These are phyloP conservation scores for Clavulina sp. DNA, from an alignment of 768 basidiomycete species.

Conservation along the genomic window DNA sequence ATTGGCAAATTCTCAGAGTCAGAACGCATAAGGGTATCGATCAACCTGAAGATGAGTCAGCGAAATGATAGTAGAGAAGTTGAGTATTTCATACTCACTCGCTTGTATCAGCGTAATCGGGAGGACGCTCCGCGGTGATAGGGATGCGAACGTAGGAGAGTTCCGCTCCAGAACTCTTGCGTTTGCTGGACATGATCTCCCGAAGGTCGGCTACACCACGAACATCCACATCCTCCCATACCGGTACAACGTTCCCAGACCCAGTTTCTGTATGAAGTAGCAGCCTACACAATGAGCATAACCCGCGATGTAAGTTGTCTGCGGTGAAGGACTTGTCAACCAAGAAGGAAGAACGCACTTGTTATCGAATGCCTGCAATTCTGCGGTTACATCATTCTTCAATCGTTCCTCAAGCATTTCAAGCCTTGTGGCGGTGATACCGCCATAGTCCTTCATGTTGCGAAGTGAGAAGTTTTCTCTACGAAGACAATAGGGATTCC, in stretches of 20 bases:
- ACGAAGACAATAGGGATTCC: conserved; percentile 72
- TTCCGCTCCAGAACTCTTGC: conserved; percentile 30
- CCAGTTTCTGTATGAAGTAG: conserved; percentile 78
- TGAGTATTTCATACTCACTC: conserved; percentile 11
- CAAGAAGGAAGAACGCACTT: conserved; percentile 27
- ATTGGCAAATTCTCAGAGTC: conserved; percentile 57
- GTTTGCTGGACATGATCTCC: conserved; percentile 61
- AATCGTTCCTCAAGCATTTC: conserved; percentile 85
- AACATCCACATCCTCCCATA: conserved; percentile 79
- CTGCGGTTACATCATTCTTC: conserved; percentile 70
- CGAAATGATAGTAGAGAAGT: not conserved
- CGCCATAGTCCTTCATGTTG: conserved; percentile 94
- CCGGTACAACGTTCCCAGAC: conserved; percentile 76
- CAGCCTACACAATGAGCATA: conserved; percentile 28
- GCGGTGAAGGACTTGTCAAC: not conserved
- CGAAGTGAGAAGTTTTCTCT: conserved; percentile 72
- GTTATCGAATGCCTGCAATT: conserved; percentile 69
- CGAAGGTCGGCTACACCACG: conserved; percentile 64
- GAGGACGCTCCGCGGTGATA: conserved; percentile 66
- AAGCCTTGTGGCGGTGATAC: conserved; percentile 77
- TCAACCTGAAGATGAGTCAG: conserved; percentile 27
- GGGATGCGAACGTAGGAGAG: conserved; percentile 75
- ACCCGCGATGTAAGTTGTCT: not conserved
- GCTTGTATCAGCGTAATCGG: conserved; percentile 19
- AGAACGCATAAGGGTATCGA: conserved; percentile 57